Evolutionary conservation across 1,284 basidiomycete genomes (phyloP), one percentile per base, ranked within the genome.

Genomic region (Fistulina hepatica): DNA sequence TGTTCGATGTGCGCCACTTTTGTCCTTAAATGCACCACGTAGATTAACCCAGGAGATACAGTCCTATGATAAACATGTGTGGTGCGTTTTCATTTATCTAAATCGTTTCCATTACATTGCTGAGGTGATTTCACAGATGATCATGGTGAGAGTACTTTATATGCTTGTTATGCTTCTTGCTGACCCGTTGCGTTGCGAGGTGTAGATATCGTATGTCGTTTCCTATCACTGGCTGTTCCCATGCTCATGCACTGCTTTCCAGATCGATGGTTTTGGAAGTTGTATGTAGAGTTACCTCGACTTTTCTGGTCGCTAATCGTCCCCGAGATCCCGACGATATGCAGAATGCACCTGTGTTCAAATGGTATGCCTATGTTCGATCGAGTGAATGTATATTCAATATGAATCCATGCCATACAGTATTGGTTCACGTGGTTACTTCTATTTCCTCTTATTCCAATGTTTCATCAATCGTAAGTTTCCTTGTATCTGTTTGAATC

Each of bases 221-320:
- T 13, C 31, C 36, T 27, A 7, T 32, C 8, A 31, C 47, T 16
- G 13, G 7, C 21, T 10, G 25, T 40, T 34, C 13, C 8, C 32
- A 13, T 9, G 4, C 36, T 37, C 35, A 39, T 9, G 9, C 33
- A 32, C 6, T 33, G 17, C 26, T 21, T 34, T 13, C 11, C 49
- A 83, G 71, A 95, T 95, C 48, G 91, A 97, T 52, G 93, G 92
- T 5, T 97, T 91, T 54, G 88, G 88, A 46, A 89, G 84, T 50
- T 90, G 81, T 84, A 48, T 60, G 76, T 62, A 11, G 25, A 12
- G 20, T n/a, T n/a, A n/a, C 7, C 42, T 21, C 16, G 28, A 36
- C 16, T 22, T 11, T 26, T 32, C 12, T 22, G 41, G 9, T 22
- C 36, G 31, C 23, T 48, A 27, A 47, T 41, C 17, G 30, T 30